phyloP scores from a whole-genome alignment of 129 eudicot species.

The Deinandra increscens region DNA sequence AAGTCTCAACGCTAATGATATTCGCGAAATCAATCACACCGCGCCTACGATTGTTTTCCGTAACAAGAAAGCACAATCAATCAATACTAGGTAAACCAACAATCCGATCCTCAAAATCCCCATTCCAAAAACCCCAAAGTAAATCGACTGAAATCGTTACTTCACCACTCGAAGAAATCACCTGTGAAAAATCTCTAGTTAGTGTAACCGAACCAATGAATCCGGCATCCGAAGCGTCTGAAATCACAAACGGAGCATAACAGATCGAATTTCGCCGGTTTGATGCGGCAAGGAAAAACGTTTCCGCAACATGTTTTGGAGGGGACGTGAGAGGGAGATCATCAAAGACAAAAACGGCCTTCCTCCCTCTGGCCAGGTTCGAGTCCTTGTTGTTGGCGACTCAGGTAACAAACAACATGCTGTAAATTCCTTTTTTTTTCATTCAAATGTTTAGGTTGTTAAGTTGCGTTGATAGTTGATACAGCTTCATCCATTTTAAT shows the following conservation, averaged over 20 bases:
- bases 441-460: not conserved
- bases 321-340: slow-evolving; percentile 25
- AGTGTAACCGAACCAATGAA: not conserved
- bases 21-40: not conserved
- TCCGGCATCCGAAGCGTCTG: not conserved
- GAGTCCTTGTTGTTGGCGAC: slow-evolving; percentile 27
- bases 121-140: slow-evolving; percentile 6
- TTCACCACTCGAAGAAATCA: not conserved
- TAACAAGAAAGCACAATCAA: not conserved
- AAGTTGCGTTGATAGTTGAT: too few species aligned
- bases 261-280: not conserved
- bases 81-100: not conserved
- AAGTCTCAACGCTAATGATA: not conserved
- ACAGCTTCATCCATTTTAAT: too few species aligned
- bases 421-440: not conserved
- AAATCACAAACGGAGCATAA: not conserved
- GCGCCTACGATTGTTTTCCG: not conserved
- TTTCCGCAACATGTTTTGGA: slow-evolving; percentile 22
- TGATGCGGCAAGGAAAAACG: slow-evolving; percentile 9
- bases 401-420: slow-evolving; percentile 12
- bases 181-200: not conserved
- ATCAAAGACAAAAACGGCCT: slow-evolving; percentile 12
- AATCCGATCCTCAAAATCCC: not conserved
- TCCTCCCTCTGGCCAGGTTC: slow-evolving; percentile 25
- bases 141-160: not conserved